Evolutionary conservation across 495 filamentous ascomycete genomes (phyloP), one percentile per base, ranked within the genome.

Genomic region (Penicillium canariense): DNA sequence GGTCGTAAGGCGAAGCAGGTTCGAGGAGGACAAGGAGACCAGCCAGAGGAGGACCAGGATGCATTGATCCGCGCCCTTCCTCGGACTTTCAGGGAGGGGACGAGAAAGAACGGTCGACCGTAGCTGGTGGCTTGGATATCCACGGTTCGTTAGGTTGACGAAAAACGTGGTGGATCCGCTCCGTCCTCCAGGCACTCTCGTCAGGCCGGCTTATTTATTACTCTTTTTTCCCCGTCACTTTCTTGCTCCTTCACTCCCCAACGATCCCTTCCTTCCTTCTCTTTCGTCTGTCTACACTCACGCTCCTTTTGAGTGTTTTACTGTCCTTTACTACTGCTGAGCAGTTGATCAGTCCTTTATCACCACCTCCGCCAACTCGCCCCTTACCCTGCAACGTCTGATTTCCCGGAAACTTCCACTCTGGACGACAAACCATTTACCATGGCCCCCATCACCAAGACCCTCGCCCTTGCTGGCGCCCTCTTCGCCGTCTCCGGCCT

Each of bases 361-460:
- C n/a, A n/a, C n/a, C n/a, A n/a, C n/a, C n/a, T n/a, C n/a, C n/a
- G n/a, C n/a, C n/a, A n/a, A n/a, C n/a, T n/a, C n/a, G n/a, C n/a
- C n/a, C n/a, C n/a, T n/a, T n/a, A n/a, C n/a, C n/a, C n/a, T n/a
- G n/a, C n/a, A n/a, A n/a, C n/a, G n/a, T n/a, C n/a, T n/a, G n/a
- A n/a, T n/a, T n/a, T n/a, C n/a, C n/a, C n/a, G n/a, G n/a, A n/a
- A n/a, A n/a, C n/a, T n/a, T 36, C 28, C 32, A 44, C 40, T 49
- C 18, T 54, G 42, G 28, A 22, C 32, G 44, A 17, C 45, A 58
- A 54, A 45, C 27, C 54, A 52, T 39, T 31, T 61, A 53, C 58
- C 66, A 76, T 77, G 75, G 72, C 73, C 51, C 71, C 73, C 23
- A 60, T 76, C 58, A 54, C 63, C 54, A 76, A 77, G 66, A 62